Evolutionary conservation across 2,329 filamentous ascomycete species (phyloP).

Genomic region (Sclerotinia minor): DNA sequence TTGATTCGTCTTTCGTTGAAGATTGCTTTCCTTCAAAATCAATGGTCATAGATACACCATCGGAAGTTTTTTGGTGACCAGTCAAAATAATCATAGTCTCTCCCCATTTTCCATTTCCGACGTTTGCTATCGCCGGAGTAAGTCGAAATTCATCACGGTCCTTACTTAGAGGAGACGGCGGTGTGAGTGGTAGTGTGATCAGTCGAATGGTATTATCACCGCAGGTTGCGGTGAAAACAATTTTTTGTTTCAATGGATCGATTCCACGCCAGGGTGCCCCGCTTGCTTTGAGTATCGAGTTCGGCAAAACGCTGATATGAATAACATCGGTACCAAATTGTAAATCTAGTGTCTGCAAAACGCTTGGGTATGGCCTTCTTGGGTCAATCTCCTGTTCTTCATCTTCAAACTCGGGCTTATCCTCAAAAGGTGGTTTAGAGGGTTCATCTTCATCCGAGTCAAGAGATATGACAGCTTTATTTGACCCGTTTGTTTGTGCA

Average conservation of each 20-base stretch:
- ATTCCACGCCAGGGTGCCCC: conserved; percentile 49
- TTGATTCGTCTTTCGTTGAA: conserved; percentile 28
- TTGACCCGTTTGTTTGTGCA: conserved; percentile 54
- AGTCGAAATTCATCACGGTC: conserved; percentile 53
- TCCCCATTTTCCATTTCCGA: conserved; percentile 63
- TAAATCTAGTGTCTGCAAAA: conserved; percentile 62
- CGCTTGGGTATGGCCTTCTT: conserved; percentile 51
- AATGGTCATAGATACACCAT: conserved; percentile 57
- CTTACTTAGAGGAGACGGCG: conserved; percentile 62
- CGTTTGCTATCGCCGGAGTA: conserved; percentile 53
- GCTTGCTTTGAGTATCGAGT: conserved; percentile 52
- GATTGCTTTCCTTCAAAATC: conserved; percentile 43
- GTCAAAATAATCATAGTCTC: conserved; percentile 56
- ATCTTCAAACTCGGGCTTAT: conserved; percentile 61
- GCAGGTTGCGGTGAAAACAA: conserved; percentile 62
- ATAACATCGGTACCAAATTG: conserved; percentile 56
- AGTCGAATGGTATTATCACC: conserved; percentile 58
- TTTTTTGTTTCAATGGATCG: conserved; percentile 54
- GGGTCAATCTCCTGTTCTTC: conserved; percentile 45
- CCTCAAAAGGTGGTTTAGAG: conserved; percentile 46
- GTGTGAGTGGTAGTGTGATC: conserved; percentile 60
- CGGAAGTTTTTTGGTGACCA: conserved; percentile 54
- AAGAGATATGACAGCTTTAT: conserved; percentile 61
- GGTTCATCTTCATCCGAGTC: conserved; percentile 61
- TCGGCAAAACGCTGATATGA: conserved; percentile 57